Base-by-base conservation (phyloP, 2,329 filamentous ascomycete genomes). In the Epichloe glyceriae region DNA sequence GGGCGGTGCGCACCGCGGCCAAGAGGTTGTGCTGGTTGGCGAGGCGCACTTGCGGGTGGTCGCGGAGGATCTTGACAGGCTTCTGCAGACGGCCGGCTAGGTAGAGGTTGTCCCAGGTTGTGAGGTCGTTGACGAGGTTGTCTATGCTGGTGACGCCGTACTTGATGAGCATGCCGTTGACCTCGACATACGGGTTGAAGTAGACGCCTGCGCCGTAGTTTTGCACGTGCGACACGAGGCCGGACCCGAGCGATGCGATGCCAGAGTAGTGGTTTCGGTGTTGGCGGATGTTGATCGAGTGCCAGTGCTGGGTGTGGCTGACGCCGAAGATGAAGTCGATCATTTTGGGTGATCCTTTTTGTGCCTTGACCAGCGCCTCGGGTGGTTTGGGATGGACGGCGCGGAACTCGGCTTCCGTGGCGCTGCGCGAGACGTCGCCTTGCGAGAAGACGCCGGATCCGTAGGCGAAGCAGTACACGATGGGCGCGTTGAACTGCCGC, bases 301-400 rank as follows among this genome's bases (percentile, higher is more conserved):
- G 93, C 88, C 91, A 98, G 69, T 98, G 93, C 64, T 98, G 86
- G 1, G 86, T 88, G 66, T 95, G 88, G 1, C 87, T 88, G 11
- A 97, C 91, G 26, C 91, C 93, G 64, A 98, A 93, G 58, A 98
- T 94, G 65, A 98, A 95, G 69, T 98, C 93, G 56, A 98, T 95
- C 83, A 97, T 95, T 71, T 96, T 96, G 12, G 88, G 88, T 1
- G 83, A 82, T 33, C 88, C 87, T 60, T 88, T 83, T 67, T 97
- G 91, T 57, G 89, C 86, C 58, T 88, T 87, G 57, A 85, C 74
- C 7, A 97, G 83, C 1, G 88, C 87, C 49, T 82, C 74, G 1
- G 89, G 88, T 1, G 91, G 83, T 54, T 89, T 83, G 6, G 90
- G 85, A 62, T 97, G 91, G 22, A 90, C 79, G 19, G 82, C 80